Conservation (phyloP, 1,284 basidiomycete species). For the Ustilago shanxiensis region DNA sequence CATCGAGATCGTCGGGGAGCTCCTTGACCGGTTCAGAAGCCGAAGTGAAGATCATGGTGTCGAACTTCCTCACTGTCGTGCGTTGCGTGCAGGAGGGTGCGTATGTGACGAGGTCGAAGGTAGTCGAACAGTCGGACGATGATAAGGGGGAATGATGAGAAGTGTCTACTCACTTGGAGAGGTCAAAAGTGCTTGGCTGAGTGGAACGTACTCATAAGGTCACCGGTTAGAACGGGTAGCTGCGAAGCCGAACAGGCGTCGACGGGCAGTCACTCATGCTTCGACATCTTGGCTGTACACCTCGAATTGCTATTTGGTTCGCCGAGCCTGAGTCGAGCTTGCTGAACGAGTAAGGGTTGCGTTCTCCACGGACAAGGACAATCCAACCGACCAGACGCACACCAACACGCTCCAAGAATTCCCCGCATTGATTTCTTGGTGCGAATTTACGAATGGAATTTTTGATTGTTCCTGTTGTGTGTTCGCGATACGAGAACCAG, state of each 20-base stretch:
- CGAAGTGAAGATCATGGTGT: conserved; percentile 51
- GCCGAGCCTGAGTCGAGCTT: background rate
- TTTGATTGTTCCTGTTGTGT: too few species aligned
- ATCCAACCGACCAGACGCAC: background rate
- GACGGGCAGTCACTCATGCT: background rate
- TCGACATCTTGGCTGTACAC: background rate
- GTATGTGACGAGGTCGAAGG: background rate
- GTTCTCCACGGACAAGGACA: background rate
- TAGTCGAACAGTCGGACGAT: background rate
- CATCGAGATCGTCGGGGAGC: conserved; percentile 55
- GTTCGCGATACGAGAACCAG: background rate
- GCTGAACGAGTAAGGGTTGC: background rate
- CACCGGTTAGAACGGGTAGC: conserved; percentile 1
- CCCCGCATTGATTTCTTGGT: conserved; percentile 3
- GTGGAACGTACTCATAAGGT: background rate
- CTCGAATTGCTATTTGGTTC: background rate
- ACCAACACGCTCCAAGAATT: background rate
- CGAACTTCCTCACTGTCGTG: background rate
- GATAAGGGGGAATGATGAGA: background rate
- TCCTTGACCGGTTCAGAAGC: conserved; percentile 34
- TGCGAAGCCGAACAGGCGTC: background rate
- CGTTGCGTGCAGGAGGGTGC: background rate
- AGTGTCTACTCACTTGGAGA: background rate
- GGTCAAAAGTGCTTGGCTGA: background rate
- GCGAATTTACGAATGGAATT: background rate